Evolutionary conservation across 768 basidiomycete genomes (phyloP).

Genomic region (Tylopilus cervinicoccineus): DNA sequence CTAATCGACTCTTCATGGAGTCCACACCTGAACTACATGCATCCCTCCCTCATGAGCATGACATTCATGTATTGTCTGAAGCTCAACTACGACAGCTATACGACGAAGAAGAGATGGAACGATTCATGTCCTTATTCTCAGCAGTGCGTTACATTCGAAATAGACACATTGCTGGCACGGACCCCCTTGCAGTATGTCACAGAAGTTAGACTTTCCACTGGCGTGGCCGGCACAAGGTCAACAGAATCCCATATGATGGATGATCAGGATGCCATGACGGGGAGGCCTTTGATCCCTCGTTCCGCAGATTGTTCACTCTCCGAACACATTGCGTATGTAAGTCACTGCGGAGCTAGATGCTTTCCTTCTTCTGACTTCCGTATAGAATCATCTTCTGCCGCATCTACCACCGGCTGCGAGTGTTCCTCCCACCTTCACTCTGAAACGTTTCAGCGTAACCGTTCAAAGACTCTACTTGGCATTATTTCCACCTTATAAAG

Average conservation of each 20-base stretch:
- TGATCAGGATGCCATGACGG: neutral
- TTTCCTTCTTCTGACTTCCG: slow-evolving; percentile 9
- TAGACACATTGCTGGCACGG: neutral
- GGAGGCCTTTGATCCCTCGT: neutral
- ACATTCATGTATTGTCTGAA: slow-evolving; percentile 40
- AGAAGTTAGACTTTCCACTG: slow-evolving; percentile 44
- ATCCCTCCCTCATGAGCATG: neutral
- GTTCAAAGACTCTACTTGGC: slow-evolving; percentile 54
- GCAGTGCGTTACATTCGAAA: slow-evolving; percentile 38
- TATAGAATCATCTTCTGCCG: slow-evolving; percentile 43
- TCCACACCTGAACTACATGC: slow-evolving; percentile 5
- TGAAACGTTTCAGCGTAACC: slow-evolving; percentile 49
- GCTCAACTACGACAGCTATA: slow-evolving; percentile 53
- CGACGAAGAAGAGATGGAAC: slow-evolving; percentile 60
- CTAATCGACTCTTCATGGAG: slow-evolving; percentile 5
- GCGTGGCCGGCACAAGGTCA: slow-evolving; percentile 23
- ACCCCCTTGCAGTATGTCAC: slow-evolving; percentile 46
- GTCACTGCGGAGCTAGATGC: slow-evolving; percentile 7
- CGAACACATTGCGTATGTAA: slow-evolving; percentile 24
- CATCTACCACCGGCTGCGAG: slow-evolving; percentile 41
- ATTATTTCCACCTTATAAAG: slow-evolving; percentile 45
- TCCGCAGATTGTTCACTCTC: slow-evolving; percentile 22
- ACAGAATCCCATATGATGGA: slow-evolving; percentile 7
- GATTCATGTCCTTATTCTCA: slow-evolving; percentile 59
- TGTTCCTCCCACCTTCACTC: slow-evolving; percentile 45